Evolutionary conservation across 352 stramenopile genomes (phyloP).

Genomic region (Thalassiosira mediterranea): DNA sequence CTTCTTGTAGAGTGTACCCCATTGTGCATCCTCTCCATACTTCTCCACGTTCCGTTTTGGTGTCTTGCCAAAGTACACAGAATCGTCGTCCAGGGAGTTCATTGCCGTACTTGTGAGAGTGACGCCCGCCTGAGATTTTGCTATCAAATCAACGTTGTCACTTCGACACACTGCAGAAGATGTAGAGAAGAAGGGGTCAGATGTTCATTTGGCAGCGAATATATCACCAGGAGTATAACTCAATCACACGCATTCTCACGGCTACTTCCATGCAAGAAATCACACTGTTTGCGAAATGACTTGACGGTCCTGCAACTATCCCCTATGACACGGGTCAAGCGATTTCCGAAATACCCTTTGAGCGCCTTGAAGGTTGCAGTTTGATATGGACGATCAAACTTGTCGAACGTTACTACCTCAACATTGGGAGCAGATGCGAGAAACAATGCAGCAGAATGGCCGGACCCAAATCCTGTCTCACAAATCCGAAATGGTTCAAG

Average conservation of each 20-base stretch:
- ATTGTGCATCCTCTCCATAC: constrained; percentile 42
- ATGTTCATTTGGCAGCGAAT: too few species aligned
- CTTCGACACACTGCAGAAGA: constrained; percentile 17
- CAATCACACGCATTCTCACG: constrained; percentile 18
- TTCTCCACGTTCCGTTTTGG: not conserved
- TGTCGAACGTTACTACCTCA: constrained; percentile 59
- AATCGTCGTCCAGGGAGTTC: constrained; percentile 43
- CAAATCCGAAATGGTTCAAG: constrained; percentile 41
- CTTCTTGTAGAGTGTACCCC: constrained; percentile 31
- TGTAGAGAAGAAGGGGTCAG: too few species aligned
- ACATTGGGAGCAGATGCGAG: constrained; percentile 28
- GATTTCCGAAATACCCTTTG: constrained; percentile 26
- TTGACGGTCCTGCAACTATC: constrained; percentile 61
- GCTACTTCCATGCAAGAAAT: constrained; percentile 68
- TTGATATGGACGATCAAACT: constrained; percentile 65
- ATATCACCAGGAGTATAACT: too few species aligned
- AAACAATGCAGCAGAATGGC: constrained; percentile 60
- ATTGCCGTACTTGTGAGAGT: constrained; percentile 66
- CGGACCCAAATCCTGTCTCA: constrained; percentile 66
- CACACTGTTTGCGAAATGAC: constrained; percentile 41
- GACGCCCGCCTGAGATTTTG: constrained; percentile 39
- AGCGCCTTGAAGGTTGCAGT: constrained; percentile 32
- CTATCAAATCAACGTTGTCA: constrained; percentile 46
- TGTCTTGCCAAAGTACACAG: constrained; percentile 58
- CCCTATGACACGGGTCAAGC: constrained; percentile 40